phyloP scores from a whole-genome alignment of 805 yeast genomes.

The Dipodascus geniculatus region DNA sequence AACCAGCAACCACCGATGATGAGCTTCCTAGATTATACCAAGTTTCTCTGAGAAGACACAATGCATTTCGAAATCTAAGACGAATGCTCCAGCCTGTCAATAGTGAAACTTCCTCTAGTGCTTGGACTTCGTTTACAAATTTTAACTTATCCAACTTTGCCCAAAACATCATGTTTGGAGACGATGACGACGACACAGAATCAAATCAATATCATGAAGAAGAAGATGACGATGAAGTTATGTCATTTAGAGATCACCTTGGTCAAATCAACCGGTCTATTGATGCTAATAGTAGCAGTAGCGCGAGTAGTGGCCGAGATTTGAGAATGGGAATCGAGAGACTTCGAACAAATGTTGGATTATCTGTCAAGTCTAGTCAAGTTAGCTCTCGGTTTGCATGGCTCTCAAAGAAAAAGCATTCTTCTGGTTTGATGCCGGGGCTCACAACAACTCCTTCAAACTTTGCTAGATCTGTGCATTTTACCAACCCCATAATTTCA shows the following conservation, averaged over 20 bases:
- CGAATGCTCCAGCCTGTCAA: background rate
- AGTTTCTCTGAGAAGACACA: background rate
- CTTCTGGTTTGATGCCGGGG: background rate
- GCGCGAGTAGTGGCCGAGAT: background rate
- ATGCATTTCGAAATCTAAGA: background rate
- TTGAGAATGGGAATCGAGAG: background rate
- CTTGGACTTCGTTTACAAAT: background rate
- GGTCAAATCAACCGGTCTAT: background rate
- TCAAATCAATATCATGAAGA: background rate
- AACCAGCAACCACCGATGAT: background rate
- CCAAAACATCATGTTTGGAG: background rate
- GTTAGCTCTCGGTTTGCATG: background rate
- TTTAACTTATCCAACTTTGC: background rate
- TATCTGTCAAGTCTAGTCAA: background rate
- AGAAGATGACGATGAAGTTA: background rate
- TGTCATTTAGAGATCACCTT: background rate
- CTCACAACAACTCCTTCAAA: background rate
- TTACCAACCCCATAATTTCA: background rate
- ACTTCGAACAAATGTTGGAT: background rate
- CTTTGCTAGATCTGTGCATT: background rate
- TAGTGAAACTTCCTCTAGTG: background rate
- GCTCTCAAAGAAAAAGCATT: background rate
- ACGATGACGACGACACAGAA: background rate
- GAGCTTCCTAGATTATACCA: background rate
- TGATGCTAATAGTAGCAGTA: background rate